Evolutionary conservation across 148 eudicot genomes (phyloP).

Genomic region (Beta vulgaris): DNA sequence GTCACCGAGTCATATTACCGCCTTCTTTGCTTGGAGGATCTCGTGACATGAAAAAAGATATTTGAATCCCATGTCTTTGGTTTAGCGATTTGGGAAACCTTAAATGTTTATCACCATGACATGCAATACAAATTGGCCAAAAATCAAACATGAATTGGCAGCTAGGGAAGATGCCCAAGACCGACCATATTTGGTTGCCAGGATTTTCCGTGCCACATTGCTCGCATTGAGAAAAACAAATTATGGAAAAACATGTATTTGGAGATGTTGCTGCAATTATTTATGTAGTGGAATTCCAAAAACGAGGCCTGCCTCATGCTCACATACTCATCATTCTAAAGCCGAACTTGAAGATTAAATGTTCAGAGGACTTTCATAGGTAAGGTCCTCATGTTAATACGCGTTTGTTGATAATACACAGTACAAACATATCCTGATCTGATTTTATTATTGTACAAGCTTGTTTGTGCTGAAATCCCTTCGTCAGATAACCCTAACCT

Average conservation of each 20-base stretch:
- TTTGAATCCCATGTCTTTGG: neutral
- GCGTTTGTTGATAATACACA: too few species aligned
- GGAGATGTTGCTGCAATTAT: too few species aligned
- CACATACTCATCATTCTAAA: too few species aligned
- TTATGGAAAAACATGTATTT: neutral
- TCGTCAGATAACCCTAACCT: neutral
- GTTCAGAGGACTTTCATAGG: too few species aligned
- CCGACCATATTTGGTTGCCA: neutral
- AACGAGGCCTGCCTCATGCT: too few species aligned
- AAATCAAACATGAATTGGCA: neutral
- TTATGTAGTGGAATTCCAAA: too few species aligned
- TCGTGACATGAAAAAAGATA: neutral
- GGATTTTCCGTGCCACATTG: neutral
- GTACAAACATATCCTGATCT: too few species aligned
- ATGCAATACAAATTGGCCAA: conserved; percentile 8
- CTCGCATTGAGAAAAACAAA: neutral
- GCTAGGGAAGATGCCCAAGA: neutral
- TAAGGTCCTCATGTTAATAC: too few species aligned
- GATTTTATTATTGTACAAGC: too few species aligned
- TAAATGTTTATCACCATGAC: neutral
- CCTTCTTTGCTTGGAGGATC: neutral
- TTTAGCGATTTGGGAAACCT: neutral
- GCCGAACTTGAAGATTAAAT: too few species aligned
- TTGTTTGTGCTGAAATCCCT: conserved; percentile 8
- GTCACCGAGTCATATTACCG: neutral